Base-by-base conservation (phyloP, 1,284 basidiomycete genomes). In the Agroathelia rolfsii region DNA sequence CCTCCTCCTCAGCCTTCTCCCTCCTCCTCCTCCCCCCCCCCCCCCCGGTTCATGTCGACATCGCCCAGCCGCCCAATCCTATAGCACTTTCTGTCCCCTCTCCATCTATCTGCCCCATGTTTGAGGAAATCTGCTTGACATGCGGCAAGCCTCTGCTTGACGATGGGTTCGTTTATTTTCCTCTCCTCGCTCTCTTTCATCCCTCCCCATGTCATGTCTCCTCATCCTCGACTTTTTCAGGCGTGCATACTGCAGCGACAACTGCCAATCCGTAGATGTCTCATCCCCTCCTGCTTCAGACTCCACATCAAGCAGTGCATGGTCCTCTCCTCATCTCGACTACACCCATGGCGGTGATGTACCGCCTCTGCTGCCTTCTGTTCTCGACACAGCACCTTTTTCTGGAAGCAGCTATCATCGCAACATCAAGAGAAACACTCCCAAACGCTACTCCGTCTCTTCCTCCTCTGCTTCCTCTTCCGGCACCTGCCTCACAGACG, bases 161-260 rank as follows among this genome's bases (percentile, higher is more conserved):
- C 50, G 70, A 75, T 51, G 69, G 69, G 79, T 82, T 61, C 41
- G 67, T 55, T n/a, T n/a, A n/a, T n/a, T n/a, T n/a, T n/a, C n/a
- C 39, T 44, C 32, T 41, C 16, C 32, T 32, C 35, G 16, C 40
- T 28, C 36, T 29, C 38, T 27, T 36, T 36, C 32, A 36, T 28
- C 39, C 38, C 37, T 39, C 32, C 48, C 41, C 38, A 44, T 36
- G 32, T 36, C 41, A 38, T 38, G 24, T 34, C 41, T 43, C 40
- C 30, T 36, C 38, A 41, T 9, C n/a, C n/a, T n/a, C n/a, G n/a
- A 36, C 27, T 39, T 46, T 47, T 49, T 39, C 53, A 82, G 79
- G 41, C 69, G 64, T 39, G 69, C 75, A 2, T 86, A 85, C 55
- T 86, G 82, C 60, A 77, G 72, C 51, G 72, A 76, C 48, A 68